Conservation (phyloP, 495 filamentous ascomycete genomes). For the Penicillium samsonianum region DNA sequence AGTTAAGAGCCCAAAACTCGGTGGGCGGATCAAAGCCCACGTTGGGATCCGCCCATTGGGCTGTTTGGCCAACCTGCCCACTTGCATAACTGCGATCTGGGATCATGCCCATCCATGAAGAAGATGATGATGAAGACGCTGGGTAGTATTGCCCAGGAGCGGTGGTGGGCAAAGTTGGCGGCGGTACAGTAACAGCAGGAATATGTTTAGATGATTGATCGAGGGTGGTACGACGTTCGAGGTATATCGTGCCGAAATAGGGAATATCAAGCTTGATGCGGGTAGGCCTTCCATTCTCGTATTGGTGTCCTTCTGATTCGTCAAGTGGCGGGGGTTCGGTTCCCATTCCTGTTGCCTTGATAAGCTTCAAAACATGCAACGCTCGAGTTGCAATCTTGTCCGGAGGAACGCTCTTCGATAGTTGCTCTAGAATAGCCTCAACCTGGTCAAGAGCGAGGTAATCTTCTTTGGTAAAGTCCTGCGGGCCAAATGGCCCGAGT, state of each 20-base stretch:
- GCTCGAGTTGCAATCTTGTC: conserved; percentile 18
- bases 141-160: background rate
- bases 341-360: conserved; percentile 6
- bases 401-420: background rate
- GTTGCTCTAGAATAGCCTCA: conserved; percentile 7
- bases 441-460: conserved; percentile 8
- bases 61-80: background rate
- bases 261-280: conserved; percentile 19
- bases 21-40: conserved; percentile 7
- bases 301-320: background rate
- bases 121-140: background rate
- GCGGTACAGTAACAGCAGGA: background rate
- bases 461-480: background rate
- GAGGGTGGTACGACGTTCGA: conserved; percentile 7
- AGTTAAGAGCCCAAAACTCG: conserved; percentile 19
- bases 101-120: background rate
- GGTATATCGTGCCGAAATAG: conserved; percentile 19
- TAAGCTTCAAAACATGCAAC: conserved; percentile 9
- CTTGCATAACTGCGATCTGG: background rate
- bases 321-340: background rate
- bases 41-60: background rate
- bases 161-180: background rate
- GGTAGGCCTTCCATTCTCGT: conserved; percentile 2
- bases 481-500: conserved; percentile 25
- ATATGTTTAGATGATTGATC: background rate